Evolutionary conservation across 129 eudicot genomes (phyloP).

Genomic region (Calendula officinalis): DNA sequence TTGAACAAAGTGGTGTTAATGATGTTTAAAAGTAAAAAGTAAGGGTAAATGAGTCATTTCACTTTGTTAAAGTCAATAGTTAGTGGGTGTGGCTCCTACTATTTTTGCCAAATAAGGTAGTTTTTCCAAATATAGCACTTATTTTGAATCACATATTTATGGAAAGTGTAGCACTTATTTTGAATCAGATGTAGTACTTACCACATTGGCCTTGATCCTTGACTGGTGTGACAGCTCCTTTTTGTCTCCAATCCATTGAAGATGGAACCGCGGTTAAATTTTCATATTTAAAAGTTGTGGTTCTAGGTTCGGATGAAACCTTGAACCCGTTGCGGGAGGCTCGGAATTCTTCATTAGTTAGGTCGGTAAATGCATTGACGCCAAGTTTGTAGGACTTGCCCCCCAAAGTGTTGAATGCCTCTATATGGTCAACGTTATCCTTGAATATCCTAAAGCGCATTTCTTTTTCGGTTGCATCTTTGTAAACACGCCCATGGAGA

Average conservation of each 20-base stretch:
- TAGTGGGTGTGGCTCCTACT: too few species aligned
- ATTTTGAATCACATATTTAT: too few species aligned
- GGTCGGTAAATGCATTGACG: constrained; percentile 26
- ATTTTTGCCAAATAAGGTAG: too few species aligned
- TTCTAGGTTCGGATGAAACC: constrained; percentile 2
- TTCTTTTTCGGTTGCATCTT: constrained; percentile 19
- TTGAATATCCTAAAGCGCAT: constrained; percentile 24
- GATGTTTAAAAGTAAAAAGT: too few species aligned
- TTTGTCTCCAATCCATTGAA: constrained; percentile 27
- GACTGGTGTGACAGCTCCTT: constrained; percentile 27
- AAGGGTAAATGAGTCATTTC: too few species aligned
- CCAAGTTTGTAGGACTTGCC: constrained; percentile 22
- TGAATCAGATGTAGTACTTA: too few species aligned
- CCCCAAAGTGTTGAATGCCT: constrained; percentile 9
- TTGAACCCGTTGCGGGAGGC: constrained; percentile 23
- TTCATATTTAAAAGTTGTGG: constrained; percentile 12
- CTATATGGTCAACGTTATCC: constrained; percentile 21
- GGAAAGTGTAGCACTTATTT: too few species aligned
- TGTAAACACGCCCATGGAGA: constrained; percentile 25
- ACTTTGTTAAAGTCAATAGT: too few species aligned
- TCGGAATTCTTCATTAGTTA: constrained; percentile 23
- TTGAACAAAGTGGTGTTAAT: too few species aligned
- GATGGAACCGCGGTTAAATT: constrained; percentile 6
- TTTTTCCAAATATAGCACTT: too few species aligned
- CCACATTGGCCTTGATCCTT: constrained; percentile 29